These are phyloP conservation scores for Colletotrichum paranaense DNA, from an alignment of 2,329 filamentous ascomycete species.

Conservation along the genomic window DNA sequence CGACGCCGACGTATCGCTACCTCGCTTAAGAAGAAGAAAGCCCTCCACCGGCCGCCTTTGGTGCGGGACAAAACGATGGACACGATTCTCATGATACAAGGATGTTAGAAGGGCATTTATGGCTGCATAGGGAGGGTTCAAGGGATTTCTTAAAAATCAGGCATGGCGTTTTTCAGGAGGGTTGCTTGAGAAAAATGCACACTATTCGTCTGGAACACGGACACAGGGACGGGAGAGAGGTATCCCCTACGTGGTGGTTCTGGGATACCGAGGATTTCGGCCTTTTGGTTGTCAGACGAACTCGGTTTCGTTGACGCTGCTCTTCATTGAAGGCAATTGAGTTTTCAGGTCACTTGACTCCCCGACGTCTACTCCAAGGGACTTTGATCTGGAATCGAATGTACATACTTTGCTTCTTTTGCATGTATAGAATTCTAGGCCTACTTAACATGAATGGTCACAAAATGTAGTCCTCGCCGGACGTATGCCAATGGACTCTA, in stretches of 20 bases:
- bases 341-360: not conserved
- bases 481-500: too few relatives aligned
- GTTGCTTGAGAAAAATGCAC: not conserved
- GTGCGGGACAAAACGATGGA: not conserved
- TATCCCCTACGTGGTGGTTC: not conserved
- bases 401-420: not conserved
- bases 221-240: not conserved
- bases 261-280: not conserved
- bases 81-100: conserved; percentile 3
- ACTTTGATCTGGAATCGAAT: not conserved
- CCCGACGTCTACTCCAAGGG: not conserved
- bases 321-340: too few relatives aligned
- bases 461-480: too few relatives aligned
- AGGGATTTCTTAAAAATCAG: not conserved
- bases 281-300: not conserved
- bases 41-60: not conserved
- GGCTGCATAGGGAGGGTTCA: not conserved
- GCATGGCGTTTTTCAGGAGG: conserved; percentile 12
- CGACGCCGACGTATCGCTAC: conserved; percentile 75
- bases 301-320: too few relatives aligned
- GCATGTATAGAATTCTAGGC: conserved; percentile 6
- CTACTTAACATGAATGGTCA: not conserved
- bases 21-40: conserved; percentile 63
- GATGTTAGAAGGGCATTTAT: not conserved
- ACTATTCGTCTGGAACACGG: not conserved